phyloP scores from a whole-genome alignment of 2,329 filamentous ascomycete genomes.

The Raffaelea albimanens region DNA sequence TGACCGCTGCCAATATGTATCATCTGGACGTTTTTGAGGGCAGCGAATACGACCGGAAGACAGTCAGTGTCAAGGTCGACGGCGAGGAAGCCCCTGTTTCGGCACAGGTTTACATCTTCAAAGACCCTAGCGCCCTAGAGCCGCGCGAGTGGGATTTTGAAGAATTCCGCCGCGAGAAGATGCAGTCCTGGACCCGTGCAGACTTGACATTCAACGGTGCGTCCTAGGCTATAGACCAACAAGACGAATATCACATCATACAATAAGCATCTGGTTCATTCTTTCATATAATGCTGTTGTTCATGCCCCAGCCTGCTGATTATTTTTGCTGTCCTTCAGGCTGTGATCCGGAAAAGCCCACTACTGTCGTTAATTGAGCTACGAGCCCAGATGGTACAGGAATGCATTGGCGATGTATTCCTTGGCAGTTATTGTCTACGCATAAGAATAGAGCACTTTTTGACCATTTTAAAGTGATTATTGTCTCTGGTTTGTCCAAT shows the following conservation, averaged over 20 bases:
- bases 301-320: neutral
- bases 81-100: conserved; percentile 30
- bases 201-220: conserved; percentile 36
- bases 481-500: too few species aligned
- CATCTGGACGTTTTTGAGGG: conserved; percentile 81
- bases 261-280: too few species aligned
- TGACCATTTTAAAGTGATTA: too few species aligned
- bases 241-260: too few species aligned
- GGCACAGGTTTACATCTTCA: conserved; percentile 59
- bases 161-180: conserved; percentile 69
- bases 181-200: conserved; percentile 43
- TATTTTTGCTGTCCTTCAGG: conserved; percentile 5
- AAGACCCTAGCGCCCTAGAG: conserved; percentile 46
- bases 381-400: too few species aligned
- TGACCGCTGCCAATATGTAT: conserved; percentile 67
- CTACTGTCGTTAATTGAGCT: conserved; percentile 9
- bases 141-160: conserved; percentile 79
- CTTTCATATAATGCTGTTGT: too few species aligned
- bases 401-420: neutral
- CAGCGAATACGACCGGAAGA: conserved; percentile 53
- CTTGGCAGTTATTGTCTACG: neutral
- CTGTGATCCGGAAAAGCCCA: conserved; percentile 13
- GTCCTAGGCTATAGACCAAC: too few species aligned
- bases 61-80: conserved; percentile 42
- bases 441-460: neutral